A percentile compares a stretch with the other conserved stretches of the same genome.
These are phyloP conservation scores for Aurinia saxatilis DNA, from an alignment of 345 rosid species.

Conservation along the genomic window DNA sequence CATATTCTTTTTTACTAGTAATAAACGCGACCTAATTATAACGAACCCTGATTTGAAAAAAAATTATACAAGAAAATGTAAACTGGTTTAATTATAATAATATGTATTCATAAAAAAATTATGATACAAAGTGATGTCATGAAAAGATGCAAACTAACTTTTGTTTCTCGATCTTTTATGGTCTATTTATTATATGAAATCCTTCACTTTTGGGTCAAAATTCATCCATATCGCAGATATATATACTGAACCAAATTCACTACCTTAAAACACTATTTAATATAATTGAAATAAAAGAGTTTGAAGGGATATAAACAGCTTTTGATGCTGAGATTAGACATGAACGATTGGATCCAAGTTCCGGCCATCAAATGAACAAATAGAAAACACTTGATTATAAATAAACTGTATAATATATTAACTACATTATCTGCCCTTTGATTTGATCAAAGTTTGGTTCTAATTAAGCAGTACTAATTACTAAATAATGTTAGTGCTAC, in stretches of 20 bases:
- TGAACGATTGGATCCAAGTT: slow-evolving; percentile 4
- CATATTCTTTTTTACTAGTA: too few relatives aligned
- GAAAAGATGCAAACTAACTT: not conserved
- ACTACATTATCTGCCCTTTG: not conserved
- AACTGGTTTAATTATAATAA: too few relatives aligned
- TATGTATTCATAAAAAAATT: too few relatives aligned
- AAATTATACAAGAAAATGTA: too few relatives aligned
- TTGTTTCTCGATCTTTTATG: too few relatives aligned
- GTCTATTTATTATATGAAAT: too few relatives aligned
- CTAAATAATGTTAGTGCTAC: slow-evolving; percentile 6
- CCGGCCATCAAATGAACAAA: not conserved
- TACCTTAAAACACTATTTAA: not conserved
- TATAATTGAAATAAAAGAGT: not conserved
- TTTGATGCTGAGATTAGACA: not conserved
- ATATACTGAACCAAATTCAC: not conserved
- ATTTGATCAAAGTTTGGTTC: not conserved
- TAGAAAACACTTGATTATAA: not conserved
- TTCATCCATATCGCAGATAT: not conserved
- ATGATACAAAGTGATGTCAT: too few relatives aligned
- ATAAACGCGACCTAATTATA: too few relatives aligned
- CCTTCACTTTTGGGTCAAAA: too few relatives aligned
- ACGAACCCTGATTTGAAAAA: too few relatives aligned
- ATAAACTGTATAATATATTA: not conserved
- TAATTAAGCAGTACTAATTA: not conserved
- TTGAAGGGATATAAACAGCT: not conserved